A percentile compares a stretch with the other conserved stretches of the same genome.
Evolutionary conservation across 257 asterid genomes (phyloP).

Genomic region (Handroanthus guayacan): DNA sequence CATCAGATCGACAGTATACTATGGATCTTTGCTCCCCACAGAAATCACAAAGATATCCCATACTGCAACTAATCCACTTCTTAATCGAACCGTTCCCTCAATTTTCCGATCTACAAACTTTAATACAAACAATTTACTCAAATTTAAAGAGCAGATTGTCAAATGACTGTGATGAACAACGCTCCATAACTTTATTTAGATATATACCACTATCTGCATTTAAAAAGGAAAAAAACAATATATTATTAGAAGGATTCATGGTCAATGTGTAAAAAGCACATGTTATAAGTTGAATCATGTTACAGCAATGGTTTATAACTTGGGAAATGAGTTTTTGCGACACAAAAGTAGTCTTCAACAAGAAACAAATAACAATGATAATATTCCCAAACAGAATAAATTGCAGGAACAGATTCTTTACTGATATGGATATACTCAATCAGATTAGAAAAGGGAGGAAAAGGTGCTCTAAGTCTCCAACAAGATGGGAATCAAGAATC

Average conservation of each 20-base stretch:
- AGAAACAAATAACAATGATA: conserved; percentile 11
- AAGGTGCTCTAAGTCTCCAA: conserved; percentile 33
- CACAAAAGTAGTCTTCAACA: conserved; percentile 15
- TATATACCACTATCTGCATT: conserved; percentile 37
- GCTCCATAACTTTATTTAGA: conserved; percentile 25
- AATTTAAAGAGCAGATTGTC: not conserved
- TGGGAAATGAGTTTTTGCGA: conserved; percentile 9
- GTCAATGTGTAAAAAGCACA: not conserved
- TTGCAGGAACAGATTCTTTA: conserved; percentile 38
- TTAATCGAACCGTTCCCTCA: conserved; percentile 3
- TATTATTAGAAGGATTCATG: conserved; percentile 8
- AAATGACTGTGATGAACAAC: not conserved
- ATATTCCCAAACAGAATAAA: conserved; percentile 27
- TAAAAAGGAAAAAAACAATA: conserved; percentile 1
- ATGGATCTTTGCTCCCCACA: conserved; percentile 60
- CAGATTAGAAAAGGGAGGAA: conserved; percentile 5
- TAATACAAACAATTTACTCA: conserved; percentile 11
- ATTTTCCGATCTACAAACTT: conserved; percentile 5
- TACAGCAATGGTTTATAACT: conserved; percentile 3
- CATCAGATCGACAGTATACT: conserved; percentile 62
- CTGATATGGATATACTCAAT: conserved; percentile 26
- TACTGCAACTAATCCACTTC: conserved; percentile 16
- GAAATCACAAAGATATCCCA: conserved; percentile 66
- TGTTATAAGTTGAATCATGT: not conserved
- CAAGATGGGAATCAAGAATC: conserved; percentile 47